These are phyloP conservation scores for Circinella minor DNA, from an alignment of 371 early-diverging fungal species.

Conservation along the genomic window DNA sequence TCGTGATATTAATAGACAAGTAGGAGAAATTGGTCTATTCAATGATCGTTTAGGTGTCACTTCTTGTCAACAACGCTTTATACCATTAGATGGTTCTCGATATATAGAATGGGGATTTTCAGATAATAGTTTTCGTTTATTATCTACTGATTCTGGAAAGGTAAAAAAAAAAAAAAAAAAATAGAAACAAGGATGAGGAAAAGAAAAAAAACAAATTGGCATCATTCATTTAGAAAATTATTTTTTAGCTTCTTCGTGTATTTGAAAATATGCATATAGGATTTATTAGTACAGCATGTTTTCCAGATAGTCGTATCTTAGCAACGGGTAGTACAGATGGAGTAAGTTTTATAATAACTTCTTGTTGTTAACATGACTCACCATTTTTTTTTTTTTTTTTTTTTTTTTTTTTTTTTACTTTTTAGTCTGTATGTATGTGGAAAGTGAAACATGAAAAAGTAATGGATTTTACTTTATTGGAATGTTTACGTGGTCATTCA, in stretches of 20 bases:
- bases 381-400: constrained; percentile 18
- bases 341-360: constrained; percentile 32
- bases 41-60: constrained; percentile 57
- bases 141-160: constrained; percentile 65
- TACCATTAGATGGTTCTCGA: constrained; percentile 61
- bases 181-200: neutral
- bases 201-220: too few species aligned
- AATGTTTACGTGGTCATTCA: constrained; percentile 72
- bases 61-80: constrained; percentile 53
- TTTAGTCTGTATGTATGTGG: constrained; percentile 73
- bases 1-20: constrained; percentile 59
- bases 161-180: constrained; percentile 19
- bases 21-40: constrained; percentile 53
- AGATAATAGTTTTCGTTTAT: constrained; percentile 71
- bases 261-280: constrained; percentile 80
- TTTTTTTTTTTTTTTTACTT: constrained; percentile 12
- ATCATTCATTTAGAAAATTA: too few species aligned
- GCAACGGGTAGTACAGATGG: constrained; percentile 77
- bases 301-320: constrained; percentile 68
- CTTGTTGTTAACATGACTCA: neutral
- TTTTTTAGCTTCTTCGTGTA: constrained; percentile 51
- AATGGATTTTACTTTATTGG: constrained; percentile 54
- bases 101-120: constrained; percentile 79
- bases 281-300: constrained; percentile 66
- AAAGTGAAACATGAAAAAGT: constrained; percentile 47